These are phyloP conservation scores for Ilex paraguariensis DNA, from an alignment of 305 asterid species.

Conservation along the genomic window DNA sequence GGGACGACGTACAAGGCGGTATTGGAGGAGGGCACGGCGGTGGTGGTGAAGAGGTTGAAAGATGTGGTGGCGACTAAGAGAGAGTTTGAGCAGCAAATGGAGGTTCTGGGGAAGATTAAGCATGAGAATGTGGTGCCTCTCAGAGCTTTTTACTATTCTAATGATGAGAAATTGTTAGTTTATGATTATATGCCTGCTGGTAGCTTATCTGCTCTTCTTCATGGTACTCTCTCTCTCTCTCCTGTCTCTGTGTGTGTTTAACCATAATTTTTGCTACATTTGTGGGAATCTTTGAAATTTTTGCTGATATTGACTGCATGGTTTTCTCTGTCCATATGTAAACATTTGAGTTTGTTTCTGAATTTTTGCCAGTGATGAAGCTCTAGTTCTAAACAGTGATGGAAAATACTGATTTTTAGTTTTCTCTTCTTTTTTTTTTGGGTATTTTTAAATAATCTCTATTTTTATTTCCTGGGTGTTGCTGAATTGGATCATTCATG, in stretches of 20 bases:
- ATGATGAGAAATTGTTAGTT: slow-evolving; percentile 72
- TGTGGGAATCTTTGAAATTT: too few relatives aligned
- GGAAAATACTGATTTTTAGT: too few relatives aligned
- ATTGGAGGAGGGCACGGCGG: slow-evolving; percentile 70
- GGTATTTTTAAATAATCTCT: too few relatives aligned
- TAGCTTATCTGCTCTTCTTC: slow-evolving; percentile 69
- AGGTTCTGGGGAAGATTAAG: slow-evolving; percentile 43
- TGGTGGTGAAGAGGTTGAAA: slow-evolving; percentile 73
- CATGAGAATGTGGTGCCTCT: slow-evolving; percentile 54
- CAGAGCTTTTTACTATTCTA: slow-evolving; percentile 67
- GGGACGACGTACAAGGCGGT: slow-evolving; percentile 84
- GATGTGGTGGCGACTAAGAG: slow-evolving; percentile 53
- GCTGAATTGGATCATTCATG: too few relatives aligned
- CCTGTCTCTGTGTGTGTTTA: neutral
- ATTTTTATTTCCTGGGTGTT: too few relatives aligned
- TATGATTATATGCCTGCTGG: slow-evolving; percentile 76
- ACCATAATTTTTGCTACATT: too few relatives aligned
- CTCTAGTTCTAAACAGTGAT: neutral
- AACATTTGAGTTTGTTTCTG: neutral
- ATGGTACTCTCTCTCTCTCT: slow-evolving; percentile 35
- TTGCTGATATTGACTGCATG: too few relatives aligned
- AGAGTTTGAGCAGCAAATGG: slow-evolving; percentile 70
- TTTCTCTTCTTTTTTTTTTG: too few relatives aligned
- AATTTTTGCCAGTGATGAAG: neutral
- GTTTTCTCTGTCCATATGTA: neutral